Percentiles rank a stretch among this genome's conserved stretches.
These are phyloP conservation scores for Crataegus laevigata DNA, from an alignment of 306 rosid genomes.

Conservation along the genomic window DNA sequence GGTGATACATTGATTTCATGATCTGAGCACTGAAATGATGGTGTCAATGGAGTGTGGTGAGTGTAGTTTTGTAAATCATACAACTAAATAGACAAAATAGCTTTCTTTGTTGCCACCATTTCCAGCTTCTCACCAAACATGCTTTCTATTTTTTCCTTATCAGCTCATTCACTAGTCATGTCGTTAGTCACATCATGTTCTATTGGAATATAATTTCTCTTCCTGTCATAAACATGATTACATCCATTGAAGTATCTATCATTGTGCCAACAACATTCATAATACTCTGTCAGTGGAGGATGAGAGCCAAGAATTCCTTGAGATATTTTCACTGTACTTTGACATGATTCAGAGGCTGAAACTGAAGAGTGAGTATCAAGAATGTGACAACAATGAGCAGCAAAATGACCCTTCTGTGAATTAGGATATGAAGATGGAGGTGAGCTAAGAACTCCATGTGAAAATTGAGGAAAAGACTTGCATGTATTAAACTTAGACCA, in stretches of 20 bases:
- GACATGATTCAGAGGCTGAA: no score
- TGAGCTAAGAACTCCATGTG: no score
- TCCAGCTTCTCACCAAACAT: slow-evolving; percentile 16
- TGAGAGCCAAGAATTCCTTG: no score
- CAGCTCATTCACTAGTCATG: slow-evolving; percentile 6
- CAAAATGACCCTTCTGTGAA: no score
- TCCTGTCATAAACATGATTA: slow-evolving; percentile 44
- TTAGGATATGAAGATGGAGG: no score
- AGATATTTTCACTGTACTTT: no score
- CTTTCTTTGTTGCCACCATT: slow-evolving; percentile 26
- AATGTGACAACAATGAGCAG: no score
- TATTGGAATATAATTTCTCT: slow-evolving; percentile 34
- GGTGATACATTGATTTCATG: slow-evolving; percentile 33
- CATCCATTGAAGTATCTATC: slow-evolving; percentile 73
- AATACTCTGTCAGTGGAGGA: slow-evolving; percentile 38
- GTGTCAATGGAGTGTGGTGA: slow-evolving; percentile 26
- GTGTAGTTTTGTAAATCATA: slow-evolving; percentile 23
- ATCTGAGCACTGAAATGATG: slow-evolving; percentile 37
- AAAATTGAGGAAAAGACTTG: no score
- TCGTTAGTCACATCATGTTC: slow-evolving; percentile 20
- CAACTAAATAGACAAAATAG: slow-evolving; percentile 12
- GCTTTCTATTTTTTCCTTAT: neutral
- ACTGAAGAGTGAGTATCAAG: no score
- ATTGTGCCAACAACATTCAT: slow-evolving; percentile 66
- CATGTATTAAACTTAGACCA: no score